These are phyloP conservation scores for Amanita rubescens DNA, from an alignment of 768 basidiomycete genomes.

Conservation along the genomic window DNA sequence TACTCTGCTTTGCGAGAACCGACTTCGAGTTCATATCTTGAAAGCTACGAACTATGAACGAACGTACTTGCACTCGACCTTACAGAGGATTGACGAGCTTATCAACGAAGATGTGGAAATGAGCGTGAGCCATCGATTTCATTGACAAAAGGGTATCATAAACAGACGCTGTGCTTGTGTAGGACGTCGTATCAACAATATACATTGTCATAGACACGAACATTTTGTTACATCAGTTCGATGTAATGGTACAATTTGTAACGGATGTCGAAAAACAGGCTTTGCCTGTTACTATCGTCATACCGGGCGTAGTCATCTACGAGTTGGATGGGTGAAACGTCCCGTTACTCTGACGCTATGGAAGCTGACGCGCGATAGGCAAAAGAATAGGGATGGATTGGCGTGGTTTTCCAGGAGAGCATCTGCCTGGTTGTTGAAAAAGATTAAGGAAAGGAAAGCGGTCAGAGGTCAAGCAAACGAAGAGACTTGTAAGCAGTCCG, in stretches of 20 bases:
- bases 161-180: not conserved
- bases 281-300: slow-evolving; percentile 52
- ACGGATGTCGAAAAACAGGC: slow-evolving; percentile 44
- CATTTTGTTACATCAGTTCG: slow-evolving; percentile 61
- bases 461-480: slow-evolving; percentile 57
- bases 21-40: not conserved
- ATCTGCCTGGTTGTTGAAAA: slow-evolving; percentile 59
- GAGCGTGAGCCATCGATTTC: slow-evolving; percentile 37
- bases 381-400: slow-evolving; percentile 37
- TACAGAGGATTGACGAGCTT: slow-evolving; percentile 45
- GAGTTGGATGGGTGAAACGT: slow-evolving; percentile 63
- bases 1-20: not conserved
- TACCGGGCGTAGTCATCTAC: slow-evolving; percentile 68
- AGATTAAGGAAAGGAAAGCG: slow-evolving; percentile 46
- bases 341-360: not conserved
- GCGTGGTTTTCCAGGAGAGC: slow-evolving; percentile 66
- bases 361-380: slow-evolving; percentile 21
- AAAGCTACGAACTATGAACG: not conserved
- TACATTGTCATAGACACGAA: slow-evolving; percentile 76
- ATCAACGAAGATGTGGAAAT: slow-evolving; percentile 68
- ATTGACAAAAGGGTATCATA: not conserved
- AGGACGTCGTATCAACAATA: slow-evolving; percentile 34
- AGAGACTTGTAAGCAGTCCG: slow-evolving; percentile 53
- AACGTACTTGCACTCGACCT: slow-evolving; percentile 21
- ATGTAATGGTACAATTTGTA: slow-evolving; percentile 57